Evolutionary conservation across 805 yeast genomes (phyloP).

Genomic region (Ogataea siamensis): DNA sequence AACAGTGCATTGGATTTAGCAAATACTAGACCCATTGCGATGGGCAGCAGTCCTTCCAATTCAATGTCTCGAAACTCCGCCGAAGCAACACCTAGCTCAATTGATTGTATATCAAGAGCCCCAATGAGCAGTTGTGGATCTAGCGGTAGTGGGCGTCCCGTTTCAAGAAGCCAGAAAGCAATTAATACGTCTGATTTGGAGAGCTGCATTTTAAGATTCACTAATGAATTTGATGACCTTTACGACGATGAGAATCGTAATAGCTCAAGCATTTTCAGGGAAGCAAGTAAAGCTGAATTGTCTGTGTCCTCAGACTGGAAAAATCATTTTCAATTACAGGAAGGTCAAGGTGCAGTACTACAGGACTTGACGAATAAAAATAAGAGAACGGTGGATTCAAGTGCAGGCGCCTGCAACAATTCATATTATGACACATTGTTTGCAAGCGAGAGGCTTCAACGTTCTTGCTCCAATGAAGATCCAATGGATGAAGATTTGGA

Average conservation of each 20-base stretch:
- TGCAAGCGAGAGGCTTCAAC: too few relatives aligned
- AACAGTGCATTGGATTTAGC: conserved; percentile 2
- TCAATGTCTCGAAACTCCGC: conserved; percentile 13
- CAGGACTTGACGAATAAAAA: not conserved
- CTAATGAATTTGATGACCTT: conserved; percentile 42
- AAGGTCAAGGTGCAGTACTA: too few relatives aligned
- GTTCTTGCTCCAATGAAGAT: conserved; percentile 13
- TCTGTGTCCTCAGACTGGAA: too few relatives aligned
- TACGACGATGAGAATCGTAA: conserved; percentile 28
- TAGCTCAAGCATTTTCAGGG: conserved; percentile 31
- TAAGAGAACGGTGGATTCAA: too few relatives aligned
- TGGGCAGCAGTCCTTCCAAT: conserved; percentile 12
- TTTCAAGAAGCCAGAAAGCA: conserved; percentile 28
- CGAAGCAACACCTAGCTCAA: conserved; percentile 15
- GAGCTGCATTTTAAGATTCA: conserved; percentile 39
- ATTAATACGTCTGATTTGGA: conserved; percentile 40
- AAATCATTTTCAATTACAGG: not conserved
- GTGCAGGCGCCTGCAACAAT: too few relatives aligned
- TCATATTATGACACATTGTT: too few relatives aligned
- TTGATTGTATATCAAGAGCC: conserved; percentile 9
- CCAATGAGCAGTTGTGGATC: conserved; percentile 11
- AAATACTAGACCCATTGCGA: conserved; percentile 1
- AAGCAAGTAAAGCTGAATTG: conserved; percentile 9
- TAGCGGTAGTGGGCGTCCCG: conserved; percentile 17
- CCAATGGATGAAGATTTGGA: conserved; percentile 30